Base-by-base conservation (phyloP, 108 stramenopile genomes). In the Chaetoceros muelleri region DNA sequence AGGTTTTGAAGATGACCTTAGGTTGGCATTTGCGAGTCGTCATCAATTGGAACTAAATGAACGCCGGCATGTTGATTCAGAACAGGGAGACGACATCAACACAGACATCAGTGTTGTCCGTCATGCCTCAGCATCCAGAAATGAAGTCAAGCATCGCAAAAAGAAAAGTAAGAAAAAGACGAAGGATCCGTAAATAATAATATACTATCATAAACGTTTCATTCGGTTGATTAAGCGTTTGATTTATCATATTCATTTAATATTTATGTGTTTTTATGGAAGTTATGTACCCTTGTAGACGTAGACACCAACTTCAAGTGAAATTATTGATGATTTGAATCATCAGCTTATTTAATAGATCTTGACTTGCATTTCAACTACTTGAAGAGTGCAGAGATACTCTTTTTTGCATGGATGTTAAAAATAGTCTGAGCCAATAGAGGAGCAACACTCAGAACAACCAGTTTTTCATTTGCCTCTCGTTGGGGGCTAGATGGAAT, bases 361-460 rank as follows among this genome's bases (percentile, higher is more conserved):
- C n/a, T n/a, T n/a, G n/a, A n/a, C n/a, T n/a, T n/a, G n/a, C n/a
- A n/a, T n/a, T n/a, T n/a, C n/a, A 24, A 77, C 63, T 93, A 96
- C 70, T 99, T 99, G 80, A 99, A 99, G 24, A 99, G 88, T 44
- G 99, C 99, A 3, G 97, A 98, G 55, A 99, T 90, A 72, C 92
- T 94, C 77, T 98, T 94, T 75, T 96, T 97, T 51, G 95, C 93
- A 74, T 98, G 97, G 64, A 99, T 96, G 71, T 98, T 96, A 81
- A 95, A 93, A 64, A 99, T 97, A 25, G 99, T 95, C 69, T 97
- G 94, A 2, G 96, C 97, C 25, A 99, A 76, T 5, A 99, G 81
- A 21, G 94, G 96, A 30, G 94, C 96, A 22, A 99, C 97, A 54
- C 94, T 94, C 22, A 99, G 84, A 69, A 95, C 84, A 8, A 84